Base-by-base conservation (phyloP, 176 grass and related monocot species). In the Cenchrus americanus region DNA sequence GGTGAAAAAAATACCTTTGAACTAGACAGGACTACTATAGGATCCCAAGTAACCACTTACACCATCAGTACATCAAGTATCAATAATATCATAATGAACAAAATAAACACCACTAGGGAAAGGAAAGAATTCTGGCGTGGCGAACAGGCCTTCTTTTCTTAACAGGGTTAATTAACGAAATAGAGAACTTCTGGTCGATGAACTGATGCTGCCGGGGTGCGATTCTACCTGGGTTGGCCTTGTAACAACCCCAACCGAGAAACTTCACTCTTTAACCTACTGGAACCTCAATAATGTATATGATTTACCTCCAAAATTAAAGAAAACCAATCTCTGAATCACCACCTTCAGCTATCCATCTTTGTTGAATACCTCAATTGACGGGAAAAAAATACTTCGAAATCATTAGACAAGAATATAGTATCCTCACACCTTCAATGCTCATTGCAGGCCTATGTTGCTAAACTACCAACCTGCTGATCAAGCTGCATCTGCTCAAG, bases 401-500 rank as follows among this genome's bases (percentile, higher is more conserved):
- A 81, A 44, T 69, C 72, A 85, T 82, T 82, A 87, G 51, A 86
- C 90, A 85, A 84, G 72, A 85, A 81, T 78, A 81, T 74, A 81
- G 37, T 61, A 84, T 42, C 71, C 61, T 47, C 21, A 21, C 74
- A 75, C 62, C 69, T 55, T 74, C 76, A 63, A 69, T 24, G 19
- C 69, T 63, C 70, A 17, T 68, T 61, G 50, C 47, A 17, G 10
- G 13, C 78, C 77, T 91, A 86, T 79, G 69, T 84, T 72, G 81
- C 92, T 92, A 92, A 86, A 61, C 90, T 87, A 88, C 85, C 77
- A 47, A 85, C 82, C 68, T 90, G 81, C 62, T 90, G 67, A 85
- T 94, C 90, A 80, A 94, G 84, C 87, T 90, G 80, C 90, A 92
- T 90, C 87, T 92, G 90, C 49, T 94, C 92, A 72, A 92, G 84